A percentile compares a stretch with the other conserved stretches of the same genome.
phyloP scores from a whole-genome alignment of 2,329 filamentous ascomycete species.

The Tolypocladium guangdongense region DNA sequence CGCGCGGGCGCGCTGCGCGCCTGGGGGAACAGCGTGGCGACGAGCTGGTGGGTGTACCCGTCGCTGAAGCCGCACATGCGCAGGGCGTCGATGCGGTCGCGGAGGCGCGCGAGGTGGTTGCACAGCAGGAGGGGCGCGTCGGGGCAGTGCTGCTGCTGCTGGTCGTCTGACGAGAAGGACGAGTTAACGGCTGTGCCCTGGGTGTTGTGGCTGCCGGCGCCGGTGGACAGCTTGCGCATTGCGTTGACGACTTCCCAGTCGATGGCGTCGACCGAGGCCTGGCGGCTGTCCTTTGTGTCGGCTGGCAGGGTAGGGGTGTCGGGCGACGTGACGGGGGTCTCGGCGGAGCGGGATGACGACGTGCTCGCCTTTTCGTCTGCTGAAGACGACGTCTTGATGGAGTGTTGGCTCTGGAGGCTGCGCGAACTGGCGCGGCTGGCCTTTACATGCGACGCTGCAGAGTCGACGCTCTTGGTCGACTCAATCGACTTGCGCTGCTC shows the following conservation, averaged over 20 bases:
- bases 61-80: conserved; percentile 27
- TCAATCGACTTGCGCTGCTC: not conserved
- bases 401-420: not conserved
- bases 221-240: not conserved
- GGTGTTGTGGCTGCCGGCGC: not conserved
- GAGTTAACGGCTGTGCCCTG: not conserved
- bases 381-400: not conserved
- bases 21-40: conserved; percentile 15
- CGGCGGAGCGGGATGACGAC: not conserved
- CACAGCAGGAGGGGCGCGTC: conserved; percentile 20
- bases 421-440: not conserved
- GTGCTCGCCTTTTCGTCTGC: not conserved
- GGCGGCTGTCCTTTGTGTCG: not conserved
- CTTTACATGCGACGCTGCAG: too few species aligned
- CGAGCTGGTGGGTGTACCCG: conserved; percentile 15
- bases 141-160: conserved; percentile 15
- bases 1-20: not conserved
- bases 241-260: not conserved
- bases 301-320: not conserved
- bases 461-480: not conserved
- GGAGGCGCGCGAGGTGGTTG: conserved; percentile 18
- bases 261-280: not conserved
- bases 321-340: not conserved
- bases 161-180: not conserved
- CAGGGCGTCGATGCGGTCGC: conserved; percentile 17